Evolutionary conservation across 257 asterid species (phyloP).

Genomic region (Solanum pinnatisectum): DNA sequence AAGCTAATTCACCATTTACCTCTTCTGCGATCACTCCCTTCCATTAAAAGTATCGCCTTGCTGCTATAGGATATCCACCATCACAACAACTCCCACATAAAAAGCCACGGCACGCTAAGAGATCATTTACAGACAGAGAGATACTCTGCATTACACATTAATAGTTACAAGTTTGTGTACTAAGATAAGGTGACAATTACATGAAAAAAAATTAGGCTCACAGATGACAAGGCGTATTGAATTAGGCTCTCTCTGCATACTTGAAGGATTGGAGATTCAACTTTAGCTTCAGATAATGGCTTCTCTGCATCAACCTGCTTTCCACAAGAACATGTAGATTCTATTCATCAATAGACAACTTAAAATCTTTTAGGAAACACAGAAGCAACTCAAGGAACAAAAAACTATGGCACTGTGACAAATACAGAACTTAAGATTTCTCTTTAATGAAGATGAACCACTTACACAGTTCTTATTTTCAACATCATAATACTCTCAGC

Average conservation of each 20-base stretch:
- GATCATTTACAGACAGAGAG: constrained; percentile 85
- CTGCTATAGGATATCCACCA: constrained; percentile 78
- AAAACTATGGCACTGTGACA: too few species aligned
- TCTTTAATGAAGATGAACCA: too few species aligned
- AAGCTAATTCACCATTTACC: constrained; percentile 19
- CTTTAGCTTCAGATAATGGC: constrained; percentile 22
- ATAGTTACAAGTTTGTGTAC: background rate
- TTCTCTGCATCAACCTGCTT: constrained; percentile 36
- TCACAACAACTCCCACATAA: constrained; percentile 91
- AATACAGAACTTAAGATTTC: too few species aligned
- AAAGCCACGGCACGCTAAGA: constrained; percentile 81
- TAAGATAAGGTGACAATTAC: background rate
- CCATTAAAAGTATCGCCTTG: constrained; percentile 73
- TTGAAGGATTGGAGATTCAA: constrained; percentile 11
- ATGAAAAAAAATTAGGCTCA: background rate
- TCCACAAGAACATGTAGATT: constrained; percentile 17
- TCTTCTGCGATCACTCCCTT: constrained; percentile 81
- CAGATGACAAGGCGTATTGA: background rate
- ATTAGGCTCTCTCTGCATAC: background rate
- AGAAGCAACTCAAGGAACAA: too few species aligned
- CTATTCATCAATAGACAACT: too few species aligned
- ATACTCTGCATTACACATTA: constrained; percentile 34
- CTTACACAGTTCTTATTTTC: too few species aligned
- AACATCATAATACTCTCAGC: background rate
- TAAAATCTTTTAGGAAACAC: too few species aligned